These are phyloP conservation scores for Trametes pubescens DNA, from an alignment of 1,284 basidiomycete genomes.

Conservation along the genomic window DNA sequence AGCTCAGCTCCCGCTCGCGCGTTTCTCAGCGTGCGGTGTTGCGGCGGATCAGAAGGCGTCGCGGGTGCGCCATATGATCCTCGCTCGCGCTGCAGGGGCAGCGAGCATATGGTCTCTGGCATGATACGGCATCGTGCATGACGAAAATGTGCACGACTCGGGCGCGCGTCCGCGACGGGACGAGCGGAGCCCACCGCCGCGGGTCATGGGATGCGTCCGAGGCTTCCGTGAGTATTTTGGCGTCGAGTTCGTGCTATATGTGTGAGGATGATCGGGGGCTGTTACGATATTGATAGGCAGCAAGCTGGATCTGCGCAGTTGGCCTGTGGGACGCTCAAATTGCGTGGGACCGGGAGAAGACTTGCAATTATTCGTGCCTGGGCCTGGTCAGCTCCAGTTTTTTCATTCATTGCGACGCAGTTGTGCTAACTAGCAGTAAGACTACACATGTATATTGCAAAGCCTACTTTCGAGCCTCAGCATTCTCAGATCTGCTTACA, in stretches of 20 bases:
- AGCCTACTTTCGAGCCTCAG: no score
- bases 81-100: neutral
- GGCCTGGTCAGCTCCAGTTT: neutral
- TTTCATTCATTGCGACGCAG: no score
- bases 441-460: no score
- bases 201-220: slow-evolving; percentile 23
- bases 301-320: neutral
- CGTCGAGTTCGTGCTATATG: slow-evolving; percentile 3
- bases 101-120: slow-evolving; percentile 25
- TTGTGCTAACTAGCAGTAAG: no score
- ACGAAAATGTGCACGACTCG: slow-evolving; percentile 2
- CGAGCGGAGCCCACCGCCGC: slow-evolving; percentile 1
- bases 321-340: neutral
- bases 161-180: slow-evolving; percentile 7
- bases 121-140: slow-evolving; percentile 15
- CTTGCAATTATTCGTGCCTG: neutral
- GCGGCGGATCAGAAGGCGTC: slow-evolving; percentile 20
- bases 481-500: no score
- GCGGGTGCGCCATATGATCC: neutral
- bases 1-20: neutral
- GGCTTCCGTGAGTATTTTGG: slow-evolving; percentile 21
- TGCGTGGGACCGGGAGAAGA: neutral
- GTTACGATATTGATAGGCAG: slow-evolving; percentile 20
- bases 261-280: slow-evolving; percentile 23
- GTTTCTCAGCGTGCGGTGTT: slow-evolving; percentile 13